phyloP scores from a whole-genome alignment of 306 rosid genomes.

The Prunus campanulata region DNA sequence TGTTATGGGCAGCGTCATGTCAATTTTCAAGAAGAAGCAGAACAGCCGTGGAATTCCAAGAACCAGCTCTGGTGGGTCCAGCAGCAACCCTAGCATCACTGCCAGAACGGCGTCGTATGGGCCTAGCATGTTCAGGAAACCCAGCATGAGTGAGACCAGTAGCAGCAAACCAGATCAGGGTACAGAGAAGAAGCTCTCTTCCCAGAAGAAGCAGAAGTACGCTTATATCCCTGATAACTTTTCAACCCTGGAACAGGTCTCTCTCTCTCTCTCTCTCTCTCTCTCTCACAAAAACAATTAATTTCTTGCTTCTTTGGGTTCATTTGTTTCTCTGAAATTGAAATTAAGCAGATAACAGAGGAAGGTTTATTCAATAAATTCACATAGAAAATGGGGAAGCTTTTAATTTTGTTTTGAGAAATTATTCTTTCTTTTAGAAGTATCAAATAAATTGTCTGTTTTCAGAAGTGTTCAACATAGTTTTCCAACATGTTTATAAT shows the following conservation, averaged over 20 bases:
- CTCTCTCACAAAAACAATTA: background rate
- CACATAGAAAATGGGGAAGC: no score
- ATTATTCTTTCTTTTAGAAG: no score
- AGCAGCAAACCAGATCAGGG: background rate
- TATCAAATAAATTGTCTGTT: no score
- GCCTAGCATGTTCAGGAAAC: background rate
- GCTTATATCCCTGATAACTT: slow-evolving; percentile 55
- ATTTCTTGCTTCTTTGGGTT: background rate
- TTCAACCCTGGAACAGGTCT: slow-evolving; percentile 62
- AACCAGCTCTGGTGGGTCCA: background rate
- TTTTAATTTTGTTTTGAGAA: no score
- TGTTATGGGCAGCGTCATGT: slow-evolving; percentile 47
- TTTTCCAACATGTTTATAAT: no score
- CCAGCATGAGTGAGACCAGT: background rate
- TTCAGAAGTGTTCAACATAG: no score
- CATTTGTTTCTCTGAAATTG: background rate
- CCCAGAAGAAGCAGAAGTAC: slow-evolving; percentile 53
- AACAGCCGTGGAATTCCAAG: background rate
- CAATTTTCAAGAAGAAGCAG: slow-evolving; percentile 13
- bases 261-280: slow-evolving; percentile 3
- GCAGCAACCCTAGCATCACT: background rate
- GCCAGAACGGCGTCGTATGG: background rate
- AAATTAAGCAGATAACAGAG: background rate
- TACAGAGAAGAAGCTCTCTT: slow-evolving; percentile 21
- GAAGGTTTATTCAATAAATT: background rate